Evolutionary conservation across 75 land plant genomes (phyloP), one percentile per base, ranked within the genome.

Genomic region (Pseudotsuga menziesii): DNA sequence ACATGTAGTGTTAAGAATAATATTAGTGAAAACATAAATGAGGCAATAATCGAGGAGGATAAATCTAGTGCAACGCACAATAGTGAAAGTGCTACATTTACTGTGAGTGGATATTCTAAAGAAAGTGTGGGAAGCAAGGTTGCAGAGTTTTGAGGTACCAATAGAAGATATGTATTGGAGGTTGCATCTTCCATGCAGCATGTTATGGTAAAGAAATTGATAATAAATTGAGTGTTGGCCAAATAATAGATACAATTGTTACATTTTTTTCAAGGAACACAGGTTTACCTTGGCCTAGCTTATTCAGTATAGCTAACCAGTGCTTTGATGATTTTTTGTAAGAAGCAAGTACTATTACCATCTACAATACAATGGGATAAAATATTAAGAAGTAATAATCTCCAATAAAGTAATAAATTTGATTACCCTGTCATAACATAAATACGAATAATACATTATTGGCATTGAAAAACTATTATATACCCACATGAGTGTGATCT

Each of bases 261-360:
- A 29, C 1, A 29, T 29, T 29, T 0, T 29, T 29, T 29, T 29
- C 32, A 29, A 29, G 32, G 32, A 29, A 29, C 32, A 29, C 1
- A 29, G 32, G 32, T 29, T 29, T 29, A 29, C 32, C 32, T 1
- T 29, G 32, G 32, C 32, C 32, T 29, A 29, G 32, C 32, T 29
- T 29, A 29, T 29, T 29, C 1, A 29, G 32, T 29, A 1, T 29
- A 29, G 32, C 32, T 29, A 1, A 29, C 98, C 98, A 97, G 19
- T 90, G 94, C 82, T 91, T 97, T 26, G 99, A 97, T 20, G 95
- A 79, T 78, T 88, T 94, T 78, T 88, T 88, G 66, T 97, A 97
- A 15, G 98, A 88, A 58, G 89, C 78, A 80, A 97, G 84, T 63
- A 97, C 83, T 12, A 75, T 73, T 17, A 88, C 98, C 87, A 94